Evolutionary conservation across 768 basidiomycete genomes (phyloP), one percentile per base, ranked within the genome.

Genomic region (Leucosporidium creatinivorum): DNA sequence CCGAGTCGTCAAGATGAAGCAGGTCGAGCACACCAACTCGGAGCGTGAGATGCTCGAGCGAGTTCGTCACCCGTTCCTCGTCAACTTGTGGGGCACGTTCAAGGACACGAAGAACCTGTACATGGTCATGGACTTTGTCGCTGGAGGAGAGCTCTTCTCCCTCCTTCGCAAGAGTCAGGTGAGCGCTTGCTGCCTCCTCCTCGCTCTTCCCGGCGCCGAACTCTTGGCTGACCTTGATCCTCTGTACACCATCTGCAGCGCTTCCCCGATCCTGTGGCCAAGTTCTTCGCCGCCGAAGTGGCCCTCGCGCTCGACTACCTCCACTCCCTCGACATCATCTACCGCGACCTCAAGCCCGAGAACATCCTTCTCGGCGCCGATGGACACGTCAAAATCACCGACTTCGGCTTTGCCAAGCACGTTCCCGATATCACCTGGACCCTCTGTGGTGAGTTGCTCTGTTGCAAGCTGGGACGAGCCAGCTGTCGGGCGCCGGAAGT

Each of bases 361-460:
- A 75, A 76, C 68, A 76, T 76, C 63, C 68, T 75, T 30, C 70
- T 76, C 36, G 75, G 71, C 19, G 69, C 74, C 2, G 75, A 75
- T 55, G 96, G 96, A 4, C 97, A 99, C 77, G 84, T 96, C 73
- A 89, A 92, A 51, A 85, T 99, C 67, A 94, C 93, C 36, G 96
- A 99, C 81, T 99, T 99, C 78, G 96, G 96, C 8, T 98, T 99
- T 77, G 75, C 74, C 3, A 99, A 98, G 79, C 87, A 93, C 65
- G 93, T 98, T 36, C 92, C 96, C 73, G 94, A 98, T 78, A 89
- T 93, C 79, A 98, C 96, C 8, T 99, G 92, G 89, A 99, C 96
- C 12, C 83, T 99, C 13, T 76, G 75, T 55, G 75, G 61, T 97
- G 91, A 67, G 79, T 50, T 76, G 75, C 3, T 8, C 54, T 50